Evolutionary conservation across 352 stramenopile genomes (phyloP).

Genomic region (Globisporangium perplexum): DNA sequence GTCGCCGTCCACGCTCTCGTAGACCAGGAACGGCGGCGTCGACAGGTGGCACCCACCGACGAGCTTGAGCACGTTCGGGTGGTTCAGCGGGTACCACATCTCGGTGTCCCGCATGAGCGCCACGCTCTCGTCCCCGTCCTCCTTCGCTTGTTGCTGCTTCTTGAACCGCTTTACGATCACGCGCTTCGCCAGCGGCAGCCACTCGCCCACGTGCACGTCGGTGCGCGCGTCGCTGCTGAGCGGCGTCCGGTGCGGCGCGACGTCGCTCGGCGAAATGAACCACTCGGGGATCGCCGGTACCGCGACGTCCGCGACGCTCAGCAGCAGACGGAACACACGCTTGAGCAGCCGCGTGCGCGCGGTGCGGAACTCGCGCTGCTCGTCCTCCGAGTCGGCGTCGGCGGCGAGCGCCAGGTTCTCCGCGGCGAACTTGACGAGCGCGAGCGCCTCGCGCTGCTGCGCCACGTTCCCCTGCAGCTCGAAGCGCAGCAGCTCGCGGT

Average conservation of each 20-base stretch:
- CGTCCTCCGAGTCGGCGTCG: constrained; percentile 9
- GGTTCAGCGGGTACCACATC: constrained; percentile 32
- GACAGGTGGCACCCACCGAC: constrained; percentile 47
- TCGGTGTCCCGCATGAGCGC: constrained; percentile 33
- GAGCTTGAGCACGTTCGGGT: constrained; percentile 51
- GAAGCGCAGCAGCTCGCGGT: constrained; percentile 14
- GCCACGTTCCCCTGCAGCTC: constrained; percentile 13
- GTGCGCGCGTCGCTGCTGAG: not conserved
- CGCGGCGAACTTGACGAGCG: constrained; percentile 47
- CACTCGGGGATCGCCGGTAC: constrained; percentile 4
- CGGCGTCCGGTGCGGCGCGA: constrained; percentile 3
- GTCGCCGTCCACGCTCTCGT: constrained; percentile 29
- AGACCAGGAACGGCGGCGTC: constrained; percentile 37
- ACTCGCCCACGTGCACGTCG: constrained; percentile 14
- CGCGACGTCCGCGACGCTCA: not conserved
- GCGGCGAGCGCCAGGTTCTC: constrained; percentile 22
- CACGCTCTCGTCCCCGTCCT: constrained; percentile 4
- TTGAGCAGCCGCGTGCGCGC: not conserved
- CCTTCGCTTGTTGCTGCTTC: not conserved
- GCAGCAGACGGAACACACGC: constrained; percentile 8
- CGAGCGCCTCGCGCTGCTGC: constrained; percentile 28
- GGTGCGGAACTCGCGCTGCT: not conserved
- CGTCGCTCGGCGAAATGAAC: constrained; percentile 4
- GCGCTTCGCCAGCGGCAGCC: constrained; percentile 16
- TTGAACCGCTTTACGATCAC: constrained; percentile 36